A percentile compares a stretch with the other conserved stretches of the same genome.
Evolutionary conservation across 805 yeast species (phyloP).

Genomic region (Starmerella powellii): DNA sequence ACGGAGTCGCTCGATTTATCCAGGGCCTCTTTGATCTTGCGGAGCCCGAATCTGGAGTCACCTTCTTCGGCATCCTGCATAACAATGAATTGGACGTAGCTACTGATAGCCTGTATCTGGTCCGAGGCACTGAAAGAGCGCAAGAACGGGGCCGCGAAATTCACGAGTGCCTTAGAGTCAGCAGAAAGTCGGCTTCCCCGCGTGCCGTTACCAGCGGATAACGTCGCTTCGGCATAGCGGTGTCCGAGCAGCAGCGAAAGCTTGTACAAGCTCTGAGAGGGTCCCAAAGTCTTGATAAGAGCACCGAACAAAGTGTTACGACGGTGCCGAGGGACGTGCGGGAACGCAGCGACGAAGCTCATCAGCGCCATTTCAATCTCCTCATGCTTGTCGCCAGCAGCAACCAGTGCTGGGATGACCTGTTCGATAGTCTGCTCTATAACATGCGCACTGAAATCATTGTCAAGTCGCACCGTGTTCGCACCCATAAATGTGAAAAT

Average conservation of each 20-base stretch:
- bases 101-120: slow-evolving; percentile 31
- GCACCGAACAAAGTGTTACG: slow-evolving; percentile 75
- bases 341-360: slow-evolving; percentile 87
- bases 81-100: slow-evolving; percentile 20
- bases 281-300: slow-evolving; percentile 64
- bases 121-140: slow-evolving; percentile 55
- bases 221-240: slow-evolving; percentile 46
- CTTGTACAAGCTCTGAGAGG: slow-evolving; percentile 52
- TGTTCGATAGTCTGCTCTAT: slow-evolving; percentile 81
- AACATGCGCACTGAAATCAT: slow-evolving; percentile 83
- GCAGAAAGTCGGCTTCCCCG: slow-evolving; percentile 35
- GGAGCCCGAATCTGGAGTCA: slow-evolving; percentile 43
- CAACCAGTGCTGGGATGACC: slow-evolving; percentile 81
- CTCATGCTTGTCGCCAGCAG: slow-evolving; percentile 36
- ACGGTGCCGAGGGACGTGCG: slow-evolving; percentile 93
- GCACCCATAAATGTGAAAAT: slow-evolving; percentile 99
- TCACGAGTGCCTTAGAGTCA: slow-evolving; percentile 57
- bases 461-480: slow-evolving; percentile 91
- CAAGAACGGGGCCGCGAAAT: slow-evolving; percentile 60
- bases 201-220: slow-evolving; percentile 1
- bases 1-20: slow-evolving; percentile 1
- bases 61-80: slow-evolving; percentile 20
- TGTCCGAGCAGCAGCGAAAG: slow-evolving; percentile 70
- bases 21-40: slow-evolving; percentile 16
- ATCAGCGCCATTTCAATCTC: slow-evolving; percentile 76